Conservation (phyloP, 306 rosid genomes). For the Lotus japonicus region DNA sequence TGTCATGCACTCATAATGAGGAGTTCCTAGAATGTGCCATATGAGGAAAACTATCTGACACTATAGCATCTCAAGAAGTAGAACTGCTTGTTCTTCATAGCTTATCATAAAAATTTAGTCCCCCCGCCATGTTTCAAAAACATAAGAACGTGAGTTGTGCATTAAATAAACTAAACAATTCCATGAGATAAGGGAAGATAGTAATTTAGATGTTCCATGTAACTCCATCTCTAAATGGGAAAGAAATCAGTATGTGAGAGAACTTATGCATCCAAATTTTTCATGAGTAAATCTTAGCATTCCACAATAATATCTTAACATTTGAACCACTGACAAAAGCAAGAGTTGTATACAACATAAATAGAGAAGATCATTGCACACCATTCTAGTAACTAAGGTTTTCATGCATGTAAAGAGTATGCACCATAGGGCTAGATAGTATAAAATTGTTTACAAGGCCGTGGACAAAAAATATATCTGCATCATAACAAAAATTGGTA, state of each 20-base stretch:
- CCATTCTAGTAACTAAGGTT: not conserved
- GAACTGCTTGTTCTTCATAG: too few species aligned
- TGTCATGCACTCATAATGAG: too few species aligned
- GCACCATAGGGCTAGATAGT: not conserved
- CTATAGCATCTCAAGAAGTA: too few species aligned
- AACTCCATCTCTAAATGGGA: not conserved
- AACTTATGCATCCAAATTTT: not conserved
- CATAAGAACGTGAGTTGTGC: not conserved
- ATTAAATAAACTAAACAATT: too few species aligned
- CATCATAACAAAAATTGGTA: not conserved
- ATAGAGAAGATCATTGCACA: not conserved
- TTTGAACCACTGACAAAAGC: not conserved
- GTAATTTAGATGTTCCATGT: not conserved
- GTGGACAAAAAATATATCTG: not conserved
- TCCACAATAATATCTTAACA: not conserved
- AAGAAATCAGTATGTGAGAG: not conserved
- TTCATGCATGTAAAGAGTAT: not conserved
- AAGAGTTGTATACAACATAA: not conserved
- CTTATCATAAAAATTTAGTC: not conserved
- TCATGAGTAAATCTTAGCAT: not conserved
- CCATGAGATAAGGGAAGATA: not conserved
- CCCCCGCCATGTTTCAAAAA: not conserved
- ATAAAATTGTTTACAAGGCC: conserved; percentile 1
- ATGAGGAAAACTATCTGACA: too few species aligned
- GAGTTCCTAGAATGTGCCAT: too few species aligned